phyloP scores from a whole-genome alignment of 345 rosid genomes.

The Citrus reticulata region DNA sequence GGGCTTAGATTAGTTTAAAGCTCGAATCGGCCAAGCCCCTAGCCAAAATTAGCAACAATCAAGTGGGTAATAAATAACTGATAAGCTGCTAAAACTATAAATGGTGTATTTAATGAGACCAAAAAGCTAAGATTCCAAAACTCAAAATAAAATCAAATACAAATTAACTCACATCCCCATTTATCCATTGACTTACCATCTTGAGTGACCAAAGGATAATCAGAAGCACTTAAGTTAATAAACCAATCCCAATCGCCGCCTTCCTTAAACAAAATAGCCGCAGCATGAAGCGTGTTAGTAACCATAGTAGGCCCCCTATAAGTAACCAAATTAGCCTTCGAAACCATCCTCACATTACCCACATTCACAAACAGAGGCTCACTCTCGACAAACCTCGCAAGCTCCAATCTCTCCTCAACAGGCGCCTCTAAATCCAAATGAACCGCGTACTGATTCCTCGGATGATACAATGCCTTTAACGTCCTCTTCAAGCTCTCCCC shows the following conservation, averaged over 20 bases:
- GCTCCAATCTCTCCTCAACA: constrained; percentile 65
- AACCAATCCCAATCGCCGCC: constrained; percentile 97
- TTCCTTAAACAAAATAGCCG: constrained; percentile 65
- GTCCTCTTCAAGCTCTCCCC: constrained; percentile 69
- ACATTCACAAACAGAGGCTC: constrained; percentile 41
- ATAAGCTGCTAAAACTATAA: not conserved
- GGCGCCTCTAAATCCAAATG: constrained; percentile 87
- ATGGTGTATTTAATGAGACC: not conserved
- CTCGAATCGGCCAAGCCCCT: too few species aligned
- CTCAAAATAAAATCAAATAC: not conserved
- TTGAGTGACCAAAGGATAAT: constrained; percentile 87
- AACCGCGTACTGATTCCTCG: constrained; percentile 72
- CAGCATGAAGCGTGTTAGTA: constrained; percentile 87
- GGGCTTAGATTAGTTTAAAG: not conserved
- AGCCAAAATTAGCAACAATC: not conserved
- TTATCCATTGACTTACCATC: constrained; percentile 48
- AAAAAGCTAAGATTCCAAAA: not conserved
- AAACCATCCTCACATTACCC: constrained; percentile 68
- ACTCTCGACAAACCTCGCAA: constrained; percentile 48
- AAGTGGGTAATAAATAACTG: not conserved
- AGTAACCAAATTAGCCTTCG: constrained; percentile 77
- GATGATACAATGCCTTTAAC: constrained; percentile 78
- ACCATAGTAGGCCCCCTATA: constrained; percentile 94
- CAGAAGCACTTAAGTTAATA: constrained; percentile 87
- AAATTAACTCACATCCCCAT: not conserved